Evolutionary conservation across 768 basidiomycete genomes (phyloP).

Genomic region (Suillus alpinus): DNA sequence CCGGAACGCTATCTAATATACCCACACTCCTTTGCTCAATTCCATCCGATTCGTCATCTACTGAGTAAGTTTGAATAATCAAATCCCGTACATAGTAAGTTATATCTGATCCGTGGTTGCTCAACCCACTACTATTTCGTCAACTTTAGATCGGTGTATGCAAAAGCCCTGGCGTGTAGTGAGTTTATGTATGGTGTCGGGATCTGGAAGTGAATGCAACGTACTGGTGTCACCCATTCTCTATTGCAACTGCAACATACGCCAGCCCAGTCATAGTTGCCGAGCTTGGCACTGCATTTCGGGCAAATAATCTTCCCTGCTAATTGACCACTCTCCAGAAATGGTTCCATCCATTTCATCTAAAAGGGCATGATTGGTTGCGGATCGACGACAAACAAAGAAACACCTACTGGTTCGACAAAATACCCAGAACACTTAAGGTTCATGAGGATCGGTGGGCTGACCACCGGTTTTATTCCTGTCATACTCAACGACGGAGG

Average conservation of each 20-base stretch:
- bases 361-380: constrained; percentile 21
- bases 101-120: background rate
- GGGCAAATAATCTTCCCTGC: constrained; percentile 92
- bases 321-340: constrained; percentile 70
- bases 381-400: background rate
- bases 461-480: constrained; percentile 26
- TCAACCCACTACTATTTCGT: constrained; percentile 45
- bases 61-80: background rate
- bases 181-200: background rate
- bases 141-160: constrained; percentile 66
- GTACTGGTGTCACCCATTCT: constrained; percentile 88
- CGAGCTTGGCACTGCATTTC: constrained; percentile 87
- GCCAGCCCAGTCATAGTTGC: constrained; percentile 97
- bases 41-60: background rate
- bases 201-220: constrained; percentile 23
- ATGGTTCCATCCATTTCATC: constrained; percentile 97
- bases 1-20: background rate
- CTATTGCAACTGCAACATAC: constrained; percentile 81
- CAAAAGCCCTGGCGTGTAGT: constrained; percentile 50
- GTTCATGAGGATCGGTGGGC: constrained; percentile 70
- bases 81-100: background rate
- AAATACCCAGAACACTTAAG: constrained; percentile 95
- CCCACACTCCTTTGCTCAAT: constrained; percentile 2
- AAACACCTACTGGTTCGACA: constrained; percentile 78
- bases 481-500: constrained; percentile 27